Evolutionary conservation across 805 yeast genomes (phyloP), one percentile per base, ranked within the genome.

Genomic region (Tetrapisispora nanseiensis): DNA sequence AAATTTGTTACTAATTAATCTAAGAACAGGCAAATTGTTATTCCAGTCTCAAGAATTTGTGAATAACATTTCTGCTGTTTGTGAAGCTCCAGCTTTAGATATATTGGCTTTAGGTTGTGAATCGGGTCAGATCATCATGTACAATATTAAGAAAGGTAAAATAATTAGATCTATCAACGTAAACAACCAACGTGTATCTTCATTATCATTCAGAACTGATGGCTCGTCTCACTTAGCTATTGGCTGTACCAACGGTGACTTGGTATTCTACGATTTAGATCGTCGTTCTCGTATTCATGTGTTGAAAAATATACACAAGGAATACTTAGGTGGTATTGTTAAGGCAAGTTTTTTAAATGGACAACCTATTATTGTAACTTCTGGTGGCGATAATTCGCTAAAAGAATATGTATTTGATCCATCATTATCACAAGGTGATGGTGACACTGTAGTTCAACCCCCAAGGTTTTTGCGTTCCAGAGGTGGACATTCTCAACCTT

Each of bases 401-500:
- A 85, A 85, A 54, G 97, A 92, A 62, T 84, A 71, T 52, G 97
- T 87, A 0, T 92, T 92, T 63, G 98, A 92, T 63, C 97, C 97
- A 2, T 76, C 92, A 1, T 66, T 89, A 40, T 78, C 89, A 0
- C 75, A 79, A 50, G 54, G 48, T 33, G 60, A 55, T 34, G 59
- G 61, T 29, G 62, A 62, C 32, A 68, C 80, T 2, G 77, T 86
- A 26, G 80, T 84, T 5, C 76, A 87, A 11, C 95, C 96, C 1
- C 97, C 98, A 33, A 80, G 98, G 56, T 78, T 80, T 46, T 69
- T 94, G 54, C 77, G 98, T 60, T 83, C 95, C 1, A 76, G 98
- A 58, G 97, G 97, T 54, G 99, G 99, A n/a, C 98, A 92, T 61
- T 78, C 95, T 4, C 82, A 84, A 24, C 95, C 98, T 3, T 94